Percentiles rank a stretch among this genome's conserved stretches.
Evolutionary conservation across 2,329 filamentous ascomycete genomes (phyloP).

Genomic region (Hypoxylon sp.): DNA sequence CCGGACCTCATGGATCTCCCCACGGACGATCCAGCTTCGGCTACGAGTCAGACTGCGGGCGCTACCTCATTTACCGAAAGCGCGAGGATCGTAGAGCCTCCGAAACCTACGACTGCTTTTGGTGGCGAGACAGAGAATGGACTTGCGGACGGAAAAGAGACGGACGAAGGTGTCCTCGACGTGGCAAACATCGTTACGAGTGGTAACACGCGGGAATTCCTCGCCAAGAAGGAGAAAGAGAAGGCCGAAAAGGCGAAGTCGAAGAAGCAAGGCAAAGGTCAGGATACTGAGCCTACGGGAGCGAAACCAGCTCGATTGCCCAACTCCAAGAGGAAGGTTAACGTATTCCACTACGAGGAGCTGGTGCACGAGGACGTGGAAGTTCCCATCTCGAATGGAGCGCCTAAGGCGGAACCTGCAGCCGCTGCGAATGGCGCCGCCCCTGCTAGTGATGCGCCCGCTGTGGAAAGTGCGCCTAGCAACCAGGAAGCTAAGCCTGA

Average conservation of each 20-base stretch:
- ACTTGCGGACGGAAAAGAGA: constrained; percentile 57
- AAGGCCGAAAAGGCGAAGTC: constrained; percentile 76
- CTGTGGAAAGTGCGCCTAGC: constrained; percentile 40
- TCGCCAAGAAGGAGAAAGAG: constrained; percentile 86
- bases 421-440: constrained; percentile 41
- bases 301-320: constrained; percentile 74
- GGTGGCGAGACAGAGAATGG: constrained; percentile 58
- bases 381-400: constrained; percentile 54
- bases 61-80: constrained; percentile 31
- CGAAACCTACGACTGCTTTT: constrained; percentile 42
- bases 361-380: constrained; percentile 68
- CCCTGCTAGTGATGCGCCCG: constrained; percentile 42
- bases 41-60: constrained; percentile 50
- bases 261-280: constrained; percentile 73
- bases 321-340: constrained; percentile 79
- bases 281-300: constrained; percentile 67
- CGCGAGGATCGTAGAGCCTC: constrained; percentile 15
- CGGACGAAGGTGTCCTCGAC: constrained; percentile 82
- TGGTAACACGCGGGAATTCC: constrained; percentile 84
- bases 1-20: constrained; percentile 66
- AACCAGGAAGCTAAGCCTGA: constrained; percentile 43
- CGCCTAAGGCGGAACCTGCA: constrained; percentile 30
- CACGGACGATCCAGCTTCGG: constrained; percentile 57
- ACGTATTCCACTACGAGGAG: constrained; percentile 82
- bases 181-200: constrained; percentile 88